Evolutionary conservation across 331 rosid species (phyloP), one percentile per base, ranked within the genome.

Genomic region (Phaseolus coccineus): DNA sequence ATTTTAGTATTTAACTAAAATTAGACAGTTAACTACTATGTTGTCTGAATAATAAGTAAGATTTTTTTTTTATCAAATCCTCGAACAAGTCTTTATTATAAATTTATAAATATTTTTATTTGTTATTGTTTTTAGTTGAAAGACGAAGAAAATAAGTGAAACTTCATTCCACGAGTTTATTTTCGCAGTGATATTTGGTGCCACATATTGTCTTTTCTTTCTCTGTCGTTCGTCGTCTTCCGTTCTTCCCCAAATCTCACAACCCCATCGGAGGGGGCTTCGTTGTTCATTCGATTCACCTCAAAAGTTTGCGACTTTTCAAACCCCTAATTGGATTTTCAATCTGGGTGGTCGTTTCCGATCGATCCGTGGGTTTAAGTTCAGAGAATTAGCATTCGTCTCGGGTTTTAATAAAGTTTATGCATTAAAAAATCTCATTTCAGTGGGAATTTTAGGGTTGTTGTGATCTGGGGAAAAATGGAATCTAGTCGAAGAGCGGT

Each of bases 401-500:
- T 39, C n/a, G 28, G 33, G 19, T 65, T 66, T 16, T 12, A 15
- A 14, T 25, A 15, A 2, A 53, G 51, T 81, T 55, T 9, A 33
- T n/a, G 53, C 74, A 70, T 67, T 42, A 6, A 24, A 19, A 27
- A 48, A 56, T 81, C 79, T 51, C 12, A 30, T 81, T 73, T 57
- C 9, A 30, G 55, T 69, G 46, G 77, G 19, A 28, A n/a, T 56
- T 62, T 78, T 77, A 33, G 61, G 53, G 73, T 66, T 85, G 76
- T 77, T 74, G 40, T 39, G 35, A 64, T 55, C 66, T 33, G 81
- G 55, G 70, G 44, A 53, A 13, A 44, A 71, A 94, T 94, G 99
- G 99, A 96, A 80, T 82, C 98, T 69, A 93, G 99, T 86, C 86
- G 99, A 67, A 90, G 99, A 90, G 99, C 98, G 39, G 99, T 96